Conservation (phyloP, 2,329 filamentous ascomycete genomes). For the Calonectria hawksworthii region DNA sequence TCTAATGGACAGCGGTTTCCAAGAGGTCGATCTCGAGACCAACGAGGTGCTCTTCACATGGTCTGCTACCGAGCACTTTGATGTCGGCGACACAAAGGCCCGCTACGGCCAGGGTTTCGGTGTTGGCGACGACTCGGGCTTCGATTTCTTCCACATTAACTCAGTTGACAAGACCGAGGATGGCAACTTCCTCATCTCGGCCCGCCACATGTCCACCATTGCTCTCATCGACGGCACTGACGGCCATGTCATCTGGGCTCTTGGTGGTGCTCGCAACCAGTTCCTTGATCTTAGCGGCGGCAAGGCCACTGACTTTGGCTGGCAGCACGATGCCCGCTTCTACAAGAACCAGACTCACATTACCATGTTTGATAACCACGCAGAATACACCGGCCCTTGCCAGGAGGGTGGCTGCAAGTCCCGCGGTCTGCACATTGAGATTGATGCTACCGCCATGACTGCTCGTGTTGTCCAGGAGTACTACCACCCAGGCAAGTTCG, state of each 20-base stretch:
- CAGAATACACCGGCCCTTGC: conserved; percentile 48
- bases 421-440: conserved; percentile 48
- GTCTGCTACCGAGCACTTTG: conserved; percentile 51
- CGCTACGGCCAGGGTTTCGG: conserved; percentile 47
- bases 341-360: conserved; percentile 47
- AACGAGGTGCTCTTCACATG: conserved; percentile 55
- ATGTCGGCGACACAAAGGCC: conserved; percentile 43
- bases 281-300: conserved; percentile 53
- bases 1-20: conserved; percentile 55
- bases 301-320: conserved; percentile 52
- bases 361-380: conserved; percentile 57
- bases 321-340: conserved; percentile 56
- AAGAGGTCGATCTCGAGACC: conserved; percentile 55
- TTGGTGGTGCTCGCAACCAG: conserved; percentile 53
- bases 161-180: conserved; percentile 47
- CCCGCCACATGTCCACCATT: conserved; percentile 49
- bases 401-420: conserved; percentile 43
- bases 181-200: conserved; percentile 55
- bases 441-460: conserved; percentile 48
- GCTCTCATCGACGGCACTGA: conserved; percentile 47
- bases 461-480: conserved; percentile 48
- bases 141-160: conserved; percentile 57
- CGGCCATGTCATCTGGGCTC: conserved; percentile 52
- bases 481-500: conserved; percentile 43
- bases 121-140: conserved; percentile 47